Percentiles rank a stretch among this genome's conserved stretches.
Evolutionary conservation across 805 yeast genomes (phyloP).

Genomic region (Sugiyamaella chiloensis): DNA sequence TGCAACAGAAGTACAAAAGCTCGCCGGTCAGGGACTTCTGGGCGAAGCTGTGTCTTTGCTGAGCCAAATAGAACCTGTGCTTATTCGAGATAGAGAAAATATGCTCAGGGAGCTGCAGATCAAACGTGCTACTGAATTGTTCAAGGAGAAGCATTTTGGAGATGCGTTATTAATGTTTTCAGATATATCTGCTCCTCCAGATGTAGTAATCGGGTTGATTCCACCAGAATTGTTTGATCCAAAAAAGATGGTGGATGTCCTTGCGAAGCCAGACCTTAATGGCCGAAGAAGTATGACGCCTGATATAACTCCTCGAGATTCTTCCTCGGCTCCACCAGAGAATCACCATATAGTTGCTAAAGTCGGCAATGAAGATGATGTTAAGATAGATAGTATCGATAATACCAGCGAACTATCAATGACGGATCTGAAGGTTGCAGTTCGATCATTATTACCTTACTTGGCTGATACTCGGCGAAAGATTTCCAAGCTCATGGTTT

Average conservation of each 20-base stretch:
- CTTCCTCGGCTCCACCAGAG: not conserved
- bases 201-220: slow-evolving; percentile 44
- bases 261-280: not conserved
- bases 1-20: slow-evolving; percentile 34
- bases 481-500: slow-evolving; percentile 30
- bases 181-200: slow-evolving; percentile 59
- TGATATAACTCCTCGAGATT: not conserved
- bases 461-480: slow-evolving; percentile 51
- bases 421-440: slow-evolving; percentile 20
- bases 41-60: slow-evolving; percentile 47
- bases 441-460: slow-evolving; percentile 40
- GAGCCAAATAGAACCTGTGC: slow-evolving; percentile 31
- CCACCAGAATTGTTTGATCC: slow-evolving; percentile 33
- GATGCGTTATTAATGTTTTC: slow-evolving; percentile 46
- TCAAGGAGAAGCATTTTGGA: slow-evolving; percentile 31
- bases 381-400: not conserved
- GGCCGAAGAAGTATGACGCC: not conserved
- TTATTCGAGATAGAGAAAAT: slow-evolving; percentile 32
- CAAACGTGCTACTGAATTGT: slow-evolving; percentile 37
- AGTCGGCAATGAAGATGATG: not conserved
- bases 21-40: slow-evolving; percentile 32
- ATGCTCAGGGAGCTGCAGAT: slow-evolving; percentile 46
- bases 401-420: not conserved
- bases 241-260: not conserved
- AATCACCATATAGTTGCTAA: no score